A percentile compares a stretch with the other conserved stretches of the same genome.
Evolutionary conservation across 352 stramenopile species (phyloP).

Genomic region (Globisporangium viniferum): DNA sequence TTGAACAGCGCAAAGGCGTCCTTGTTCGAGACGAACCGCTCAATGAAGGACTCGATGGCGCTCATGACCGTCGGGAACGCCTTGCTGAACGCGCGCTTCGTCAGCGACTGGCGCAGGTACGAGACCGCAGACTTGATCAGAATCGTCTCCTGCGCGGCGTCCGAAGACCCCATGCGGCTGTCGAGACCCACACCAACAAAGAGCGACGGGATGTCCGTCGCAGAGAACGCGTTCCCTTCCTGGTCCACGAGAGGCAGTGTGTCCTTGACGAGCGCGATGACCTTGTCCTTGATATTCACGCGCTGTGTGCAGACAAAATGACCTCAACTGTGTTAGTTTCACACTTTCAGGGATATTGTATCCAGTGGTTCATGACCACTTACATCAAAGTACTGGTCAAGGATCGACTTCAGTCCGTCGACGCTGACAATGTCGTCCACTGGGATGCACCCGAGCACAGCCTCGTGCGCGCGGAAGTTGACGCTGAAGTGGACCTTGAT

Average conservation of each 20-base stretch:
- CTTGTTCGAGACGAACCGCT: conserved; percentile 31
- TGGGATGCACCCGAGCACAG: conserved; percentile 52
- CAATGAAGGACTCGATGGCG: conserved; percentile 52
- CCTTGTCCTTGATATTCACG: conserved; percentile 71
- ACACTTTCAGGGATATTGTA: background rate
- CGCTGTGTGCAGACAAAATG: conserved; percentile 19
- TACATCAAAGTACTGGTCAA: conserved; percentile 63
- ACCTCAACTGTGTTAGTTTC: background rate
- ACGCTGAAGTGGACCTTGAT: conserved; percentile 77
- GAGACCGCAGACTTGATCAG: conserved; percentile 57
- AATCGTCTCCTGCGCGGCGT: conserved; percentile 45
- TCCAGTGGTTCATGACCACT: background rate
- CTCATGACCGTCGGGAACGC: conserved; percentile 52
- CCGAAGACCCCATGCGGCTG: conserved; percentile 31
- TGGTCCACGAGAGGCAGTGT: conserved; percentile 38
- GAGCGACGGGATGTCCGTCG: conserved; percentile 47
- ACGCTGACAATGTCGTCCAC: conserved; percentile 38
- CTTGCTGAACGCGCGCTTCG: conserved; percentile 44
- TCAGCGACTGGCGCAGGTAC: conserved; percentile 51
- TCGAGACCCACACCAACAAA: conserved; percentile 62
- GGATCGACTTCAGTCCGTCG: conserved; percentile 38
- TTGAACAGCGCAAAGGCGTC: conserved; percentile 37
- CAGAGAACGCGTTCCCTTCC: conserved; percentile 23
- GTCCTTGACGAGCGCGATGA: conserved; percentile 59
- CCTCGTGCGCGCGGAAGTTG: conserved; percentile 65